Evolutionary conservation across 441 rosid species (phyloP), one percentile per base, ranked within the genome.

Genomic region (Pelargonium myrrhifolium): DNA sequence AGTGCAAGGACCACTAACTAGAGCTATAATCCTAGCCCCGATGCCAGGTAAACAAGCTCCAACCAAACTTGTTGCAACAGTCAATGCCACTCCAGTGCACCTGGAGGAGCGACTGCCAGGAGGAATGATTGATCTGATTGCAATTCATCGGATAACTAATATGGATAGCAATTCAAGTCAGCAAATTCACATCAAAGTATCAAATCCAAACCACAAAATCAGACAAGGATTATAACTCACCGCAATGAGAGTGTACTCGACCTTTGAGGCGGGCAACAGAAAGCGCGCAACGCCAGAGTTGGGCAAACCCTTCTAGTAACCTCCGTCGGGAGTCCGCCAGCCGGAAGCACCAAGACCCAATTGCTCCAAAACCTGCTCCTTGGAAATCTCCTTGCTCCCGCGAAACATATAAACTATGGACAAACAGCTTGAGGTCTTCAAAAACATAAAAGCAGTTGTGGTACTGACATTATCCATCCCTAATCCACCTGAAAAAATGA

Each of bases 1-100:
- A 0, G 99, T 94, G 79, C 98, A 92, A 8, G 99, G 99, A 78
- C 99, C 99, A 66, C 99, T 97, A 65, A 94, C 93, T 78, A 94
- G 82, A 77, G 98, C 96, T 64, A 92, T 68, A 39, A 94, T 94
- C 75, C 94, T 85, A 66, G 92, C 98, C 31, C 99, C 99, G 24
- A 92, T 89, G 6, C 99, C 97, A 65, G 96, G 97, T 75, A 85
- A 14, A 11, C 15, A 47, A 47, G n/a, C 55, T 47, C 55, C 14
- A 47, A n/a, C 18, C 17, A 47, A 14, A 47, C 55, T 47, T 11
- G 55, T 84, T 14, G 55, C 15, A 47, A 94, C 99, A 73, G 89
- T 92, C 78, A 94, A 78, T 9, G 99, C 99, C 75, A 92, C 96
- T 68, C 99, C 99, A 0, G 99, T 94, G 70, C 99, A 91, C 74